A percentile compares a stretch with the other conserved stretches of the same genome.
phyloP scores from a whole-genome alignment of 176 grass and related monocot genomes.

The Avena insularis region DNA sequence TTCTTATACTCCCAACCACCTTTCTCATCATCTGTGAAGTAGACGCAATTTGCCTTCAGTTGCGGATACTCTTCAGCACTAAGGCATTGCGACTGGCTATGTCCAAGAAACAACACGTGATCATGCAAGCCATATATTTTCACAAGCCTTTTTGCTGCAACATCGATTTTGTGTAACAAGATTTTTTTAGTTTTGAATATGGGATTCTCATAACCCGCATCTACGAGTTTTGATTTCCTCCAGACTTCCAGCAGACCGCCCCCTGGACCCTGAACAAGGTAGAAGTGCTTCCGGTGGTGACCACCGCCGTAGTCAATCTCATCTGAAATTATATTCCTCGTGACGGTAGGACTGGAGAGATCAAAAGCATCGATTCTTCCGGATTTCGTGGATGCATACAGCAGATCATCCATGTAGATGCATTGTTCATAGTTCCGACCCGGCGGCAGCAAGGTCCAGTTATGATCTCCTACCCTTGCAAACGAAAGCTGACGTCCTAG shows the following conservation, averaged over 20 bases:
- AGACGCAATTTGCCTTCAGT: neutral
- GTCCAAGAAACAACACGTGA: constrained; percentile 4
- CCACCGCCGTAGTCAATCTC: neutral
- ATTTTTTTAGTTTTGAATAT: neutral
- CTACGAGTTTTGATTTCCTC: neutral
- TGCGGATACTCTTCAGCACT: neutral
- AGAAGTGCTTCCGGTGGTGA: neutral
- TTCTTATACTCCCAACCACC: neutral
- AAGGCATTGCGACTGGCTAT: neutral
- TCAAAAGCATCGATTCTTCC: constrained; percentile 1
- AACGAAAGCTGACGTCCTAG: neutral
- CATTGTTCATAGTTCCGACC: neutral
- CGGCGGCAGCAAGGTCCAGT: neutral
- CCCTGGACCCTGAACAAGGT: neutral
- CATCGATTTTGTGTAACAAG: neutral
- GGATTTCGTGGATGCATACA: neutral
- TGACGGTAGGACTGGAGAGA: neutral
- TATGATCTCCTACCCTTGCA: neutral
- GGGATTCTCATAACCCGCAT: neutral
- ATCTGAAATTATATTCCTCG: neutral
- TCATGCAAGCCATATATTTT: constrained; percentile 2
- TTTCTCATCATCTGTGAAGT: neutral
- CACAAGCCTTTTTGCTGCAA: neutral
- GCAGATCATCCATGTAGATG: neutral
- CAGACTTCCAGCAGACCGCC: neutral